A percentile compares a stretch with the other conserved stretches of the same genome.
phyloP scores from a whole-genome alignment of 75 land plant species.

The Cunninghamia lanceolata region DNA sequence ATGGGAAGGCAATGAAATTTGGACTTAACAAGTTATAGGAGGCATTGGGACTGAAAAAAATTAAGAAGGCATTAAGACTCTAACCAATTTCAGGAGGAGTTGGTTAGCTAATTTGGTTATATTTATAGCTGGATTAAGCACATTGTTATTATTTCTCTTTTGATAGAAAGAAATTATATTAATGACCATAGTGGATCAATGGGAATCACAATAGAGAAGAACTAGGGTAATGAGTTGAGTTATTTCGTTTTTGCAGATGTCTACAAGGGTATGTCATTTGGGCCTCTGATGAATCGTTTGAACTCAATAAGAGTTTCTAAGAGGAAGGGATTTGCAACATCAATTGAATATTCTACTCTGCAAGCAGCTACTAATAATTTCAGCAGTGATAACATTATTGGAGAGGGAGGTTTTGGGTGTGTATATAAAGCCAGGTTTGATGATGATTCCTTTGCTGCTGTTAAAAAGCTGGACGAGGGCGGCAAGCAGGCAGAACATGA shows the following conservation, averaged over 20 bases:
- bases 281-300: conserved; percentile 32
- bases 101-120: not conserved
- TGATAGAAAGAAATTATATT: not conserved
- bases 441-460: conserved; percentile 52
- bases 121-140: not conserved
- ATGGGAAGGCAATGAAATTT: not conserved
- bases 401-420: conserved; percentile 69
- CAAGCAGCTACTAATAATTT: conserved; percentile 67
- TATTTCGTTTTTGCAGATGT: conserved; percentile 20
- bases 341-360: conserved; percentile 52
- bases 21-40: too few species aligned
- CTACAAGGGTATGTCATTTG: conserved; percentile 23
- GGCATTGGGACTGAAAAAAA: too few species aligned
- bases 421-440: conserved; percentile 73
- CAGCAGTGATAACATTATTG: conserved; percentile 53
- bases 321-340: conserved; percentile 29
- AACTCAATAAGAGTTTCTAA: conserved; percentile 21
- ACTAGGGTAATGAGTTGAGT: not conserved
- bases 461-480: conserved; percentile 48
- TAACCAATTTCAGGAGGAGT: not conserved
- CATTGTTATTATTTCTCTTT: not conserved
- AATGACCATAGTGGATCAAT: not conserved
- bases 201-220: not conserved
- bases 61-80: not conserved
- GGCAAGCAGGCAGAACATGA: conserved; percentile 43